A percentile compares a stretch with the other conserved stretches of the same genome.
Conservation (phyloP, 2,329 filamentous ascomycete genomes). For the Ophiostoma australiae region DNA sequence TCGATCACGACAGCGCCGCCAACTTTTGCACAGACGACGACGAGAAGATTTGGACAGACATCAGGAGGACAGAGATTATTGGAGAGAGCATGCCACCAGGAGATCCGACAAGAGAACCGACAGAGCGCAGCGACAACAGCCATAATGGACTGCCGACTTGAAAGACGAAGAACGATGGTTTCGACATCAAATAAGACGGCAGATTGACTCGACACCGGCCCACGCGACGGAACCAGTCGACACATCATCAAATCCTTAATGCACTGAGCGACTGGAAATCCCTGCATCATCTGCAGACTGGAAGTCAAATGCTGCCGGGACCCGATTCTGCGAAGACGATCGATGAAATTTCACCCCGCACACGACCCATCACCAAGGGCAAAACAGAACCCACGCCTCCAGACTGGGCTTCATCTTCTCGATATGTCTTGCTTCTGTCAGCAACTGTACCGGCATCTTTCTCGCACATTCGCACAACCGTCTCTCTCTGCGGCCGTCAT, state of each 20-base stretch:
- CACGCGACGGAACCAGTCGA: background rate
- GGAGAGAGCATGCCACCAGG: constrained; percentile 1
- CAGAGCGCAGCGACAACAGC: background rate
- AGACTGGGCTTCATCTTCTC: background rate
- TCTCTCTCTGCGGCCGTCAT: background rate
- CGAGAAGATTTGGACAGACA: background rate
- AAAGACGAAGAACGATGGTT: background rate
- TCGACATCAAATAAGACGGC: background rate
- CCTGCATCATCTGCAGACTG: background rate
- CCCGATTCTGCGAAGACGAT: background rate
- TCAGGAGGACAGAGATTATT: background rate
- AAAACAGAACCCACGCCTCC: background rate
- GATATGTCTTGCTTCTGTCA: background rate
- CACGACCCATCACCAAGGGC: background rate
- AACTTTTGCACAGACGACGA: constrained; percentile 16
- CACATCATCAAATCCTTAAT: background rate
- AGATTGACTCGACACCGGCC: background rate
- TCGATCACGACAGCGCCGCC: background rate
- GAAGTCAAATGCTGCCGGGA: background rate
- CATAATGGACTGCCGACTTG: background rate
- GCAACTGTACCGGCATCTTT: background rate
- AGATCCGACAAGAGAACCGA: background rate
- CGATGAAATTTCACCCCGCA: background rate
- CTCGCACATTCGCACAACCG: background rate
- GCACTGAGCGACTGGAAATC: background rate